phyloP scores from a whole-genome alignment of 257 asterid species.

The Gentiana macrophylla region DNA sequence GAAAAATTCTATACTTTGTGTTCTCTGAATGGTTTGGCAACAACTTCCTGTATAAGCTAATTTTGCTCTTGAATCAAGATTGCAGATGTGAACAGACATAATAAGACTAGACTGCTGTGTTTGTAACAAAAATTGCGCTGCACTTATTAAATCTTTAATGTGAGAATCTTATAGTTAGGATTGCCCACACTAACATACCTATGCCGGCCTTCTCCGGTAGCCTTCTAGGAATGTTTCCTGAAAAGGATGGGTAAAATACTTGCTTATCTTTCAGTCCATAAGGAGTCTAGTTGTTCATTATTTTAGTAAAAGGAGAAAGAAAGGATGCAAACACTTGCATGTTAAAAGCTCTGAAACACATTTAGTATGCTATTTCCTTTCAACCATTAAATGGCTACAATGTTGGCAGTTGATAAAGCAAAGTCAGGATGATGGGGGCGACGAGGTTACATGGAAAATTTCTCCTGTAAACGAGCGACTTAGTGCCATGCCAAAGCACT shows the following conservation, averaged over 20 bases:
- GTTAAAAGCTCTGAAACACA: background rate
- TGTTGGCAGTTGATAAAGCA: conserved; percentile 63
- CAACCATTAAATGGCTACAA: background rate
- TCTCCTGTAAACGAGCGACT: conserved; percentile 91
- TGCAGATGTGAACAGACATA: too few relatives aligned
- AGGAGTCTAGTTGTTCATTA: background rate
- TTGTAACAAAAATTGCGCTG: background rate
- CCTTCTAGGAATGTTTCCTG: too few relatives aligned
- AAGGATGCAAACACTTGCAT: background rate
- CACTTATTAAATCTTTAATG: too few relatives aligned
- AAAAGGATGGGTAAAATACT: background rate
- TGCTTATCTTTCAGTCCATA: background rate
- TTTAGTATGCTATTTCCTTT: background rate
- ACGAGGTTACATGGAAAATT: conserved; percentile 87
- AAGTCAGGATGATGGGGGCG: conserved; percentile 85
- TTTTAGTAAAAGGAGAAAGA: background rate
- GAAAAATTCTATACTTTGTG: too few relatives aligned
- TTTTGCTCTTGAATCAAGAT: too few relatives aligned
- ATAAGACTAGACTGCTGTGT: too few relatives aligned
- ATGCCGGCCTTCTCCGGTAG: background rate
- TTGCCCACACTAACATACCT: background rate
- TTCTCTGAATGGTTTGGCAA: too few relatives aligned
- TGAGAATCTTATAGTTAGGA: background rate
- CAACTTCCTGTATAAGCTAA: too few relatives aligned
- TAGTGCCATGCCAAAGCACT: conserved; percentile 60